These are phyloP conservation scores for Leucosporidium creatinivorum DNA, from an alignment of 768 basidiomycete species.

Conservation along the genomic window DNA sequence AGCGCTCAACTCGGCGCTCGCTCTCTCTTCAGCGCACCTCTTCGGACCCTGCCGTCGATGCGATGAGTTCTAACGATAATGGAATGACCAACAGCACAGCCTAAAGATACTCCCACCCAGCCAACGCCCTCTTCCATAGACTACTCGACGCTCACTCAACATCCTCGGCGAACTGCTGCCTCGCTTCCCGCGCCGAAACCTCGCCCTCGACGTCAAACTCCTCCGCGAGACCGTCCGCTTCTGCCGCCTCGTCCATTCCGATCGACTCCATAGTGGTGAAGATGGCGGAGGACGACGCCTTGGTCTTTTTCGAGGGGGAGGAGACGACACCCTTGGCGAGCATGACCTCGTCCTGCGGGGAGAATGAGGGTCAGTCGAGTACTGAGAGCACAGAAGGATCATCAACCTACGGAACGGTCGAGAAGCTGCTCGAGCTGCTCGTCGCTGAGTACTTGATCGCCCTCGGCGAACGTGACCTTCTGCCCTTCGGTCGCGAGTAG, in stretches of 20 bases:
- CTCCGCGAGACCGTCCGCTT: not conserved
- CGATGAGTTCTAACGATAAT: too few species aligned
- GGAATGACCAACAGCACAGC: too few species aligned
- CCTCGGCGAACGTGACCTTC: slow-evolving; percentile 78
- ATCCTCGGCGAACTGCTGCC: not conserved
- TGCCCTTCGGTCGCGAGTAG: slow-evolving; percentile 62
- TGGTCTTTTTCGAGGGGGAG: not conserved
- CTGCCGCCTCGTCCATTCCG: slow-evolving; percentile 12
- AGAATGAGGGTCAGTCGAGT: not conserved
- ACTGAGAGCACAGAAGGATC: not conserved
- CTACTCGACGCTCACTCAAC: not conserved
- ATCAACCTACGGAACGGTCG: slow-evolving; percentile 52
- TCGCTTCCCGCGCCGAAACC: not conserved
- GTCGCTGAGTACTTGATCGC: slow-evolving; percentile 69
- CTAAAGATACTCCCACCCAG: not conserved
- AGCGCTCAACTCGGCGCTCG: too few species aligned
- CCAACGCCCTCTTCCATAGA: not conserved
- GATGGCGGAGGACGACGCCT: slow-evolving; percentile 16
- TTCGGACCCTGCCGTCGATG: too few species aligned
- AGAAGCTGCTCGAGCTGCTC: slow-evolving; percentile 70
- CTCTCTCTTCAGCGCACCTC: too few species aligned
- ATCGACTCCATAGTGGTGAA: slow-evolving; percentile 20
- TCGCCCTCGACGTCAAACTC: slow-evolving; percentile 10
- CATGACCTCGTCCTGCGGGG: not conserved
- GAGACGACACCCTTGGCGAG: not conserved